Conservation (phyloP, 2,329 filamentous ascomycete genomes). For the Phialophora verrucosa region DNA sequence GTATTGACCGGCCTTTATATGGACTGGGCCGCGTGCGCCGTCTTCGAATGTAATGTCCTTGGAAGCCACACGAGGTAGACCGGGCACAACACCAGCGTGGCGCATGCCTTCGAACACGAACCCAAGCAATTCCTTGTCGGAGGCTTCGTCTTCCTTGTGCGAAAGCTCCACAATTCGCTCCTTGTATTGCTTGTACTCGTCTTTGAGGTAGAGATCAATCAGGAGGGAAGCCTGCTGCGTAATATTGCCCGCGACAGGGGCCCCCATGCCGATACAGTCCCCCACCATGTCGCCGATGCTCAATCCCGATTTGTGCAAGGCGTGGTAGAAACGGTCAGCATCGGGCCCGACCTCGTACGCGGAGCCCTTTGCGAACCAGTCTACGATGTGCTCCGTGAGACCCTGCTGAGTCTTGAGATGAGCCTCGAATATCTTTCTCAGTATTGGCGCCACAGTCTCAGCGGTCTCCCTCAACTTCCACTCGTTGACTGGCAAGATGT, state of each 20-base stretch:
- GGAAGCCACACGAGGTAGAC: slow-evolving; percentile 58
- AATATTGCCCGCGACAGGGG: slow-evolving; percentile 58
- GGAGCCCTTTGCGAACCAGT: slow-evolving; percentile 56
- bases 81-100: slow-evolving; percentile 58
- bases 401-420: slow-evolving; percentile 56
- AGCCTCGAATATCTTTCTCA: slow-evolving; percentile 51
- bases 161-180: slow-evolving; percentile 58
- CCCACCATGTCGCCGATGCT: slow-evolving; percentile 57
- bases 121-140: slow-evolving; percentile 57
- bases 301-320: slow-evolving; percentile 53
- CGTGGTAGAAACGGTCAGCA: slow-evolving; percentile 60
- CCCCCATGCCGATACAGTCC: slow-evolving; percentile 58
- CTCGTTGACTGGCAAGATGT: slow-evolving; percentile 56
- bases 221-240: slow-evolving; percentile 61
- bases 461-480: slow-evolving; percentile 57
- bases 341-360: slow-evolving; percentile 57
- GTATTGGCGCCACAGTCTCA: slow-evolving; percentile 47
- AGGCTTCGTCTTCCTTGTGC: slow-evolving; percentile 50
- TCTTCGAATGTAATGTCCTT: slow-evolving; percentile 52
- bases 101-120: slow-evolving; percentile 63
- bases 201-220: slow-evolving; percentile 59
- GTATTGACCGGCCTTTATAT: slow-evolving; percentile 53
- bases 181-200: slow-evolving; percentile 59
- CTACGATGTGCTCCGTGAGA: slow-evolving; percentile 50
- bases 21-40: slow-evolving; percentile 54